These are phyloP conservation scores for Perkinsus chesapeaki DNA, from an alignment of 169 alveolate genomes.

Conservation along the genomic window DNA sequence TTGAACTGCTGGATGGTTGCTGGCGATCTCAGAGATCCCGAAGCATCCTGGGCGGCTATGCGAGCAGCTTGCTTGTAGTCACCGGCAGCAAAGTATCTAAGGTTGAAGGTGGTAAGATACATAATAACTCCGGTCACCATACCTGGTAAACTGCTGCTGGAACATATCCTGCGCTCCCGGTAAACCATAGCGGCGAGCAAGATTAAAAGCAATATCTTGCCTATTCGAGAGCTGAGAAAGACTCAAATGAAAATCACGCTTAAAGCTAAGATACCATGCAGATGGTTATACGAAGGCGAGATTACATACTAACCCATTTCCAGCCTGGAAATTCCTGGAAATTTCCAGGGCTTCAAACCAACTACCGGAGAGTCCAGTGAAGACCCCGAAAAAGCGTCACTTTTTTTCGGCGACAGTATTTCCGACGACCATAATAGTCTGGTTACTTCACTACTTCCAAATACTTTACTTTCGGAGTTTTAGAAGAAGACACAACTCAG, in stretches of 20 bases:
- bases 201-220: conserved; percentile 22
- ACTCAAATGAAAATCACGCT: no score
- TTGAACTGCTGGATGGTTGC: conserved; percentile 88
- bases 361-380: no score
- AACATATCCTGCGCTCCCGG: conserved; percentile 35
- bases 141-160: conserved; percentile 41
- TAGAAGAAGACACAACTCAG: not conserved
- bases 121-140: conserved; percentile 32
- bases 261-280: no score
- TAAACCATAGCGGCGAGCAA: conserved; percentile 30
- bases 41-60: conserved; percentile 87
- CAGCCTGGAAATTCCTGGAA: no score
- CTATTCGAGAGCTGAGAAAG: conserved; percentile 14
- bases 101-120: conserved; percentile 6
- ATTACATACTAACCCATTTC: no score
- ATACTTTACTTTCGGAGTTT: not conserved
- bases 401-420: no score
- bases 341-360: no score
- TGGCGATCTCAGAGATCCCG: conserved; percentile 84
- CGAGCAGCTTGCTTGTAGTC: conserved; percentile 90
- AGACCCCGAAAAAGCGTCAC: no score
- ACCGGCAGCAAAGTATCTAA: conserved; percentile 49
- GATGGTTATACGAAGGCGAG: no score
- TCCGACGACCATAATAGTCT: no score
- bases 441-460: not conserved